Conservation (phyloP, 495 filamentous ascomycete genomes). For the Neurospora sp. region DNA sequence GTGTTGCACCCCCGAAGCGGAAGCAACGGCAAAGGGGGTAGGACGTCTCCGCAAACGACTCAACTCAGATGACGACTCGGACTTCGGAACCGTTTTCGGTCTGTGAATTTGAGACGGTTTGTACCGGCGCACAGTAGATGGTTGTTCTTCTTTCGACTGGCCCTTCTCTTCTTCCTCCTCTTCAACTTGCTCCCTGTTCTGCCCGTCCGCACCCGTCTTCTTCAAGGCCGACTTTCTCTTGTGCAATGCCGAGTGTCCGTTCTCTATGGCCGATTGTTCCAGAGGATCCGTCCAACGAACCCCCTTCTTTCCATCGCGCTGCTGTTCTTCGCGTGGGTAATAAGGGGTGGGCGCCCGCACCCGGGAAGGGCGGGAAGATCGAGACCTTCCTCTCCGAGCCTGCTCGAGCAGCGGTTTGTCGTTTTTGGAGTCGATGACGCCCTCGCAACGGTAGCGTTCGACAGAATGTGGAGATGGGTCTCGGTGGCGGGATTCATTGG, state of each 20-base stretch:
- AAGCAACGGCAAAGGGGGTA: neutral
- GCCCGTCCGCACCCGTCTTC: neutral
- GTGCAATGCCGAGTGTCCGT: no score
- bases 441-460: neutral
- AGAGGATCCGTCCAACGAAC: neutral
- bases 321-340: neutral
- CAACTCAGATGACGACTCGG: neutral
- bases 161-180: neutral
- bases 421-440: neutral
- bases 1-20: no score
- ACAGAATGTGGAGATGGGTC: neutral
- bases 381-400: neutral
- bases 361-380: neutral
- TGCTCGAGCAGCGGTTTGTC: neutral
- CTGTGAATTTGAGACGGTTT: neutral
- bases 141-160: no score
- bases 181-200: neutral
- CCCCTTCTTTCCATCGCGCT: neutral
- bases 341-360: neutral
- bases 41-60: neutral
- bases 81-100: neutral
- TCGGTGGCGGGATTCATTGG: neutral
- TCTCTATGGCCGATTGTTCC: neutral
- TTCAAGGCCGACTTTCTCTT: neutral
- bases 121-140: no score